These are phyloP conservation scores for Pichia paraexigua DNA, from an alignment of 805 yeast species.

Conservation along the genomic window DNA sequence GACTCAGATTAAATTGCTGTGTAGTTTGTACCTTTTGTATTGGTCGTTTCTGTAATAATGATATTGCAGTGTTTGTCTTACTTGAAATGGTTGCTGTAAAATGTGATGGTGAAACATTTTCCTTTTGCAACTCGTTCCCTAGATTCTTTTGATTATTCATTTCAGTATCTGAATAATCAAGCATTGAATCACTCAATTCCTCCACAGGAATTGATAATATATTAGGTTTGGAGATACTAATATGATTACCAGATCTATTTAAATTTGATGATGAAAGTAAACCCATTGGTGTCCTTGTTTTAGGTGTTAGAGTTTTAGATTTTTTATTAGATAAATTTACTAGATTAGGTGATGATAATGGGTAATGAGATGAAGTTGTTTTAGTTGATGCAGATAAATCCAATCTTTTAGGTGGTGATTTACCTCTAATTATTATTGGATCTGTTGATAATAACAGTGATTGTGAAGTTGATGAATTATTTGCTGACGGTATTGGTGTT, in stretches of 20 bases:
- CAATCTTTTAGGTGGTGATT: conserved; percentile 4
- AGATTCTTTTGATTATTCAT: conserved; percentile 1
- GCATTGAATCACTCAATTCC: conserved; percentile 23
- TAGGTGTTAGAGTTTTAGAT: background rate
- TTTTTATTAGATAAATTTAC: background rate
- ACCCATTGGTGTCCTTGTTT: conserved; percentile 2
- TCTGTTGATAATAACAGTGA: background rate
- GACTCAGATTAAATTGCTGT: conserved; percentile 5
- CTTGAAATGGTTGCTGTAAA: background rate
- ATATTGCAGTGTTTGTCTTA: background rate
- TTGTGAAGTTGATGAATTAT: background rate
- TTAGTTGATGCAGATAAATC: conserved; percentile 5
- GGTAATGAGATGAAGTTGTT: background rate
- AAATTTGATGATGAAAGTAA: background rate
- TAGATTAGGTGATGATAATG: background rate
- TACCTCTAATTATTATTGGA: conserved; percentile 1
- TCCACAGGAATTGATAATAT: conserved; percentile 14
- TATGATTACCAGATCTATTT: background rate
- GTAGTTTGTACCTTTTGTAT: background rate
- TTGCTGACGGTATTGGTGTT: conserved; percentile 1
- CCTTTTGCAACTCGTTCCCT: background rate
- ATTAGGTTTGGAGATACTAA: background rate
- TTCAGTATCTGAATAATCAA: conserved; percentile 12
- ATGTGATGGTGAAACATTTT: background rate
- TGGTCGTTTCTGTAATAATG: background rate